Base-by-base conservation (phyloP, 2,329 filamentous ascomycete species). In the Arthroderma uncinatum region DNA sequence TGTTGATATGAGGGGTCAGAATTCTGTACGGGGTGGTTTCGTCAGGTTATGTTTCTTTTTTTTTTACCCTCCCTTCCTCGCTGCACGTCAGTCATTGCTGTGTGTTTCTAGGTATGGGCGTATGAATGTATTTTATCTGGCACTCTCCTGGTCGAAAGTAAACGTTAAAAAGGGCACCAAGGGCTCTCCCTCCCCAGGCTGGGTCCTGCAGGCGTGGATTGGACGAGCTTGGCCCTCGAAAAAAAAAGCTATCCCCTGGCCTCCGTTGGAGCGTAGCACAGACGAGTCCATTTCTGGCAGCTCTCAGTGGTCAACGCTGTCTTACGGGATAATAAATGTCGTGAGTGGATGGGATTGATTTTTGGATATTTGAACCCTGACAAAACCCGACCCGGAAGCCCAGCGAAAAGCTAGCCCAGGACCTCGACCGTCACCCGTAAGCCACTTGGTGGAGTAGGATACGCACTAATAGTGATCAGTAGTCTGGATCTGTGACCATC, bases 1-100 rank as follows among this genome's bases (percentile, higher is more conserved):
- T 34, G 16, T 16, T 52, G 33, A 52, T 57, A 16, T 57, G 58
- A 59, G 52, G 50, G 50, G 28, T 59, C 36, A 50, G 39, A 44
- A 54, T 37, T 16, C 44, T 33, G 25, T 33, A 50, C 14, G 14
- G 25, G n/a, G n/a, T 16, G 16, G 14, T 33, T 16, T 30, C 4
- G 23, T 7, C 23, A 16, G 14, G 23, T 12, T 12, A 33, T 25
- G 44, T 33, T 50, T 9, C 23, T 33, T 50, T 50, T 10, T 30
- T 48, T 30, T 12, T n/a, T 21, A 19, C 23, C 25, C 12, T 33
- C 6, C 12, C 28, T 7, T 50, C 28, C 44, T 19, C 25, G 23
- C 23, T 30, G 16, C 44, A 50, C n/a, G 21, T 48, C 19, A 48
- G 12, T 37, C 34, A 48, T 48, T 48, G 21, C 40, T 23, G 40